Conservation (phyloP, 2,329 filamentous ascomycete genomes). For the Chaetomiaceae sp. region DNA sequence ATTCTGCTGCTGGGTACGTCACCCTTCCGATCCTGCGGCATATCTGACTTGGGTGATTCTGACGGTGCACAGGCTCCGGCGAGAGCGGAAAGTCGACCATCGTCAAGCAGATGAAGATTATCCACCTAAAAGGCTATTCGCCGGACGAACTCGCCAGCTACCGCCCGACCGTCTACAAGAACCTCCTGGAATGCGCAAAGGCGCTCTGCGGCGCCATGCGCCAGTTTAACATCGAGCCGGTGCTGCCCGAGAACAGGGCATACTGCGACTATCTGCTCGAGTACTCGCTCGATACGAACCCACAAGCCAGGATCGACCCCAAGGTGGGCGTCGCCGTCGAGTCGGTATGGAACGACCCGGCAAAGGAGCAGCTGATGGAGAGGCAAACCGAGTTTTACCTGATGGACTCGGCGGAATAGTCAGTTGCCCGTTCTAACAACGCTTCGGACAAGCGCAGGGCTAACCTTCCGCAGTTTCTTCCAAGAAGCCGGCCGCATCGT, state of each 20-base stretch:
- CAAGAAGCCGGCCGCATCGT: slow-evolving; percentile 86
- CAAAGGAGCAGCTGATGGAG: slow-evolving; percentile 77
- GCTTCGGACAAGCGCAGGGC: background rate
- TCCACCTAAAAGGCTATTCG: slow-evolving; percentile 96
- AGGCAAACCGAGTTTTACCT: slow-evolving; percentile 97
- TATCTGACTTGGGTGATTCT: background rate
- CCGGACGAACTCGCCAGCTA: slow-evolving; percentile 92
- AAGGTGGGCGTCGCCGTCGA: slow-evolving; percentile 79
- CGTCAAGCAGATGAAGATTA: slow-evolving; percentile 99
- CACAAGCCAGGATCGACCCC: slow-evolving; percentile 75
- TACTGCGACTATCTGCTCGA: slow-evolving; percentile 77
- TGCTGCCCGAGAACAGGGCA: slow-evolving; percentile 65
- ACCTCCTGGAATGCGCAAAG: slow-evolving; percentile 93
- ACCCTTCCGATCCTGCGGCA: background rate
- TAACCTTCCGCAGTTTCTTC: slow-evolving; percentile 71
- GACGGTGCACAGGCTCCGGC: slow-evolving; percentile 67
- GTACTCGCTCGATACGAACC: slow-evolving; percentile 87
- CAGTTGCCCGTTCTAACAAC: slow-evolving; percentile 36
- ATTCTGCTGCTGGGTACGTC: slow-evolving; percentile 84
- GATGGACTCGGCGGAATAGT: slow-evolving; percentile 99
- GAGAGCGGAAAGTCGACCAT: slow-evolving; percentile 99
- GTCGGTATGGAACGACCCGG: slow-evolving; percentile 85
- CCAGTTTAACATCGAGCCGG: slow-evolving; percentile 81
- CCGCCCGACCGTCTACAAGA: slow-evolving; percentile 96
- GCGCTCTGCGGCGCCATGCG: slow-evolving; percentile 87